A percentile compares a stretch with the other conserved stretches of the same genome.
Evolutionary conservation across 805 yeast genomes (phyloP).

Genomic region (Candida golubevii): DNA sequence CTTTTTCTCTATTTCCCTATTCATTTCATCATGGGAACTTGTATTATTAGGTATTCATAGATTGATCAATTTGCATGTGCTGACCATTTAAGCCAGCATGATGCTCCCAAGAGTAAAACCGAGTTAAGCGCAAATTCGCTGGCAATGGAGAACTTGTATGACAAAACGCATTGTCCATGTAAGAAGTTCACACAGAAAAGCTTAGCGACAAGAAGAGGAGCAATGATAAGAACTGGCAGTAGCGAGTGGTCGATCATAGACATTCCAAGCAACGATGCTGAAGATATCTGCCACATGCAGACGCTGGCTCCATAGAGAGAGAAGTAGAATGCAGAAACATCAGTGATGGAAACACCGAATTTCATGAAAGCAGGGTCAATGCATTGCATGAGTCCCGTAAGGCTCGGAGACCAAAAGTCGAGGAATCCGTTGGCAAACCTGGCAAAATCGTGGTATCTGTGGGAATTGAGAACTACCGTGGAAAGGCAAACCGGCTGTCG

Average conservation of each 20-base stretch:
- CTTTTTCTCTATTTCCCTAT: background rate
- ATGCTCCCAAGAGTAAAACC: slow-evolving; percentile 6
- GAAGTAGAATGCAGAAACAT: slow-evolving; percentile 9
- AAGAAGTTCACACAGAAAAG: slow-evolving; percentile 15
- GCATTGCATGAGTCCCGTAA: background rate
- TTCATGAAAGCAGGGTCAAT: slow-evolving; percentile 15
- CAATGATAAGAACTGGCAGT: background rate
- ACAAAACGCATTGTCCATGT: slow-evolving; percentile 9
- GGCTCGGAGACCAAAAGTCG: slow-evolving; percentile 11
- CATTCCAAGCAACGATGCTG: slow-evolving; percentile 8
- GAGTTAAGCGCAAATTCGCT: slow-evolving; percentile 2
- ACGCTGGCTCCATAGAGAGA: slow-evolving; percentile 5
- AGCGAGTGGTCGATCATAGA: slow-evolving; percentile 1
- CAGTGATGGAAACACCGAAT: slow-evolving; percentile 12
- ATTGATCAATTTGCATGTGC: too few relatives aligned
- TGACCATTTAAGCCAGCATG: too few relatives aligned
- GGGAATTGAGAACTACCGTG: slow-evolving; percentile 16
- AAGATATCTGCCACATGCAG: slow-evolving; percentile 12
- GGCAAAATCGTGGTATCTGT: slow-evolving; percentile 22
- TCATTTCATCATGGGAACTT: background rate
- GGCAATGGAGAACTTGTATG: slow-evolving; percentile 11
- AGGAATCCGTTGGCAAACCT: slow-evolving; percentile 16
- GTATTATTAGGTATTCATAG: too few relatives aligned
- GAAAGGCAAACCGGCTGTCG: background rate
- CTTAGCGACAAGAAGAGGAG: slow-evolving; percentile 1